Conservation (phyloP, 202 grass and related monocot genomes). For the Elaeis oleifera region DNA sequence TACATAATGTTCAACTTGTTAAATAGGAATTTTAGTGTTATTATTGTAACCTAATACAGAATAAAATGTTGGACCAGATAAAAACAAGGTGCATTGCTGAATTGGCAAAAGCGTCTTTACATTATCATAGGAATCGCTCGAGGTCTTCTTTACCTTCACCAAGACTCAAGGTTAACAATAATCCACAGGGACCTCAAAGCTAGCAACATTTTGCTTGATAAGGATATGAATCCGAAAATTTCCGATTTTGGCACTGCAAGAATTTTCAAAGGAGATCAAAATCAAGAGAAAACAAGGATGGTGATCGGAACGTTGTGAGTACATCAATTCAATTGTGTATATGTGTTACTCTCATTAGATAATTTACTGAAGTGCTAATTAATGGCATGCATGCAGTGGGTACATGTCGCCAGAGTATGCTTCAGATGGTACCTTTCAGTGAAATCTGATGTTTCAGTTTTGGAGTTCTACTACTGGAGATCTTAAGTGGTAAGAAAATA, state of each 20-base stretch:
- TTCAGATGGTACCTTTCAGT: constrained; percentile 52
- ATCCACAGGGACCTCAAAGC: constrained; percentile 89
- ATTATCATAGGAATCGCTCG: constrained; percentile 74
- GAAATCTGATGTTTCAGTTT: constrained; percentile 86
- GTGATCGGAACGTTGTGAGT: constrained; percentile 81
- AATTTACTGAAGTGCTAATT: background rate
- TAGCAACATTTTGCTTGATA: constrained; percentile 71
- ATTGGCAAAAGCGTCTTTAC: constrained; percentile 54
- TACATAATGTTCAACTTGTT: background rate
- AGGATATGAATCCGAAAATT: constrained; percentile 87
- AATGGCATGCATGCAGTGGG: constrained; percentile 35
- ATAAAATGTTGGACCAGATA: constrained; percentile 31
- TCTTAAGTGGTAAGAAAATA: constrained; percentile 67
- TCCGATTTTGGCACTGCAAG: constrained; percentile 79
- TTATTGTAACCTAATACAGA: background rate
- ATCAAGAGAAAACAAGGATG: constrained; percentile 45
- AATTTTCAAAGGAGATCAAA: constrained; percentile 54
- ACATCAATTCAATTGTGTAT: too few species aligned
- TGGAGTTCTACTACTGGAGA: constrained; percentile 61
- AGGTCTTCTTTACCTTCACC: constrained; percentile 78
- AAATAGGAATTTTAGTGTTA: background rate
- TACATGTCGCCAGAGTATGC: constrained; percentile 77
- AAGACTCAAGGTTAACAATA: constrained; percentile 72
- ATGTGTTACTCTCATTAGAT: background rate
- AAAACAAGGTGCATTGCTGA: constrained; percentile 34